These are phyloP conservation scores for Pleurotus tuoliensis DNA, from an alignment of 768 basidiomycete genomes.

Conservation along the genomic window DNA sequence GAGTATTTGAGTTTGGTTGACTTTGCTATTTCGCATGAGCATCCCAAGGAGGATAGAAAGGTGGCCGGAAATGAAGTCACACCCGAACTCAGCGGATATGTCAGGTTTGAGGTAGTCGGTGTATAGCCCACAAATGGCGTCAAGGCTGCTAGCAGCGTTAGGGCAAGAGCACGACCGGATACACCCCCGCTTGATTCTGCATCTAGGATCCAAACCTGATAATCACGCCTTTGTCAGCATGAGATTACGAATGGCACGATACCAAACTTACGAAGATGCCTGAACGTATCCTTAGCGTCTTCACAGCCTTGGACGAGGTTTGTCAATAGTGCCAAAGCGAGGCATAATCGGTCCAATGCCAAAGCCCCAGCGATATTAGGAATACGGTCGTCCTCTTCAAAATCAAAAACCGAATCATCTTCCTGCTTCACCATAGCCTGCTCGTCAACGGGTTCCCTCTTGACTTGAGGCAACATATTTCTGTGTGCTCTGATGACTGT, in stretches of 20 bases:
- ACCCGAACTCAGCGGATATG: constrained; percentile 4
- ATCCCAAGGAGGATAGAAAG: constrained; percentile 70
- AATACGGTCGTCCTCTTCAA: constrained; percentile 9
- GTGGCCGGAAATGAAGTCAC: constrained; percentile 60
- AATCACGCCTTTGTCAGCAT: not conserved
- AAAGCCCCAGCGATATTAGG: constrained; percentile 27
- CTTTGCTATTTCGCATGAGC: constrained; percentile 36
- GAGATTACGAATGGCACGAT: not conserved
- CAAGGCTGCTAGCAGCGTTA: constrained; percentile 38
- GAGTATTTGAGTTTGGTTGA: constrained; percentile 34
- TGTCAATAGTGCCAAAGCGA: constrained; percentile 70
- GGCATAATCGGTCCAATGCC: constrained; percentile 67
- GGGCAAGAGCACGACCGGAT: constrained; percentile 50
- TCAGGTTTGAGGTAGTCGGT: constrained; percentile 30
- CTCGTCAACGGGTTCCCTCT: not conserved
- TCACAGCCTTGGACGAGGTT: constrained; percentile 67
- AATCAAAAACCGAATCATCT: constrained; percentile 11
- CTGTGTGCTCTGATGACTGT: constrained; percentile 38
- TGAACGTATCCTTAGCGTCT: constrained; percentile 40
- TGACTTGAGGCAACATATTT: not conserved
- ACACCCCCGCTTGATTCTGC: constrained; percentile 47
- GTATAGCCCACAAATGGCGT: constrained; percentile 51
- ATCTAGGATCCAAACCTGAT: constrained; percentile 49
- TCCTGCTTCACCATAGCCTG: constrained; percentile 1
- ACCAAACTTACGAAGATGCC: constrained; percentile 43